Percentiles rank a stretch among this genome's conserved stretches.
phyloP scores from a whole-genome alignment of 2,329 filamentous ascomycete species.

The Pleomassaria siparia region DNA sequence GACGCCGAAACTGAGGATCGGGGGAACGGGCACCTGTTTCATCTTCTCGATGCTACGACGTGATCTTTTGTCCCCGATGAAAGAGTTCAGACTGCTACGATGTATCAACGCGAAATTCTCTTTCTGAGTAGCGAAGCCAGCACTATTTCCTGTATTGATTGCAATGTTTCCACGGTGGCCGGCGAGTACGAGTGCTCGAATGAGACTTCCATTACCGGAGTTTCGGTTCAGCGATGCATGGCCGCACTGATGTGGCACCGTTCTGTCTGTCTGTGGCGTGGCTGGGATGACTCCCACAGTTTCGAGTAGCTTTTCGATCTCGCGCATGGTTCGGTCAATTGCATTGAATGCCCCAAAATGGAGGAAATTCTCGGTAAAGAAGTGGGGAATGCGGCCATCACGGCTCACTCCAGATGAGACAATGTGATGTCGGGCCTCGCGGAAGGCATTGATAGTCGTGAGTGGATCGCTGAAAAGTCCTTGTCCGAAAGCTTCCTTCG shows the following conservation, averaged over 20 bases:
- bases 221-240: background rate
- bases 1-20: background rate
- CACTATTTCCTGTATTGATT: background rate
- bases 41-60: background rate
- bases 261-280: background rate
- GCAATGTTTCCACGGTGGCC: conserved; percentile 1
- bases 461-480: background rate
- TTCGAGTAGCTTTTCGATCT: background rate
- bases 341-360: background rate
- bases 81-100: background rate
- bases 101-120: background rate
- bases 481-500: background rate
- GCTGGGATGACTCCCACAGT: background rate
- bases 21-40: background rate
- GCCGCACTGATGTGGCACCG: background rate
- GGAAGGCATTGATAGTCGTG: background rate
- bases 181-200: background rate
- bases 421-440: background rate
- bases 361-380: background rate
- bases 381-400: background rate
- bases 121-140: background rate
- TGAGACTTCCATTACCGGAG: background rate
- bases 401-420: background rate
- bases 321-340: background rate
- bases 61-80: background rate